Evolutionary conservation across 805 yeast genomes (phyloP), one percentile per base, ranked within the genome.

Genomic region (Cyberlindnera americana): DNA sequence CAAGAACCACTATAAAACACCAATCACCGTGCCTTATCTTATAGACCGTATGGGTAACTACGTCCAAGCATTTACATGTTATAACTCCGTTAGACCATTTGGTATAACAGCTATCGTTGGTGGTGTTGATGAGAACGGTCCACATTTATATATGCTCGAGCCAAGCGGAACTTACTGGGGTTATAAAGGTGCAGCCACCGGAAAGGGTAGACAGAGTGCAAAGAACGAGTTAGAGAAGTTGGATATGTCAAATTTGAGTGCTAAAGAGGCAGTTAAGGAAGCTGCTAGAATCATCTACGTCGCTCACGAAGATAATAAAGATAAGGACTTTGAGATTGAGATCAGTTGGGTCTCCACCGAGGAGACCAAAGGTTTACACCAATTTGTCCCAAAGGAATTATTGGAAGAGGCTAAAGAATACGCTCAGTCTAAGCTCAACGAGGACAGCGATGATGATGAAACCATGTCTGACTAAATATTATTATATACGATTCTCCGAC

Each of bases 121-220:
- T 37, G 99, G 99, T 50, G 78, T 86, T 35, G 98, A 91, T 60
- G 82, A 78, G 30, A 77, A 84, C 45, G 98, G 97, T 11, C 77
- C 95, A 16, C 97, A 91, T 62, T 74, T 93, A 54, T 91, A 83
- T 67, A 93, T 91, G 97, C 73, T 93, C 43, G 99, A 93, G 62
- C 99, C 99, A 53, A 85, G 95, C 61, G 99, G 99, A 47, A 72
- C 88, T 1, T 88, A 82, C 59, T 95, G 99, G 98, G 99, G 99
- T 37, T 93, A 93, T 66, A 73, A 77, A 40, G 99, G 96, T 46
- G 95, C 96, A 28, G 99, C 99, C 14, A 79, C 97, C 4, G 99
- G 99, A 48, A 93, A 91, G 63, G 99, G 99, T 34, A 80, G 98
- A 64, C 99, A 93, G 65, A 78, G 87, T n/a, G 99, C 99, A 35